Percentiles rank a stretch among this genome's conserved stretches.
Conservation (phyloP, 768 basidiomycete genomes). For the Candolleomyces aberdarensis region DNA sequence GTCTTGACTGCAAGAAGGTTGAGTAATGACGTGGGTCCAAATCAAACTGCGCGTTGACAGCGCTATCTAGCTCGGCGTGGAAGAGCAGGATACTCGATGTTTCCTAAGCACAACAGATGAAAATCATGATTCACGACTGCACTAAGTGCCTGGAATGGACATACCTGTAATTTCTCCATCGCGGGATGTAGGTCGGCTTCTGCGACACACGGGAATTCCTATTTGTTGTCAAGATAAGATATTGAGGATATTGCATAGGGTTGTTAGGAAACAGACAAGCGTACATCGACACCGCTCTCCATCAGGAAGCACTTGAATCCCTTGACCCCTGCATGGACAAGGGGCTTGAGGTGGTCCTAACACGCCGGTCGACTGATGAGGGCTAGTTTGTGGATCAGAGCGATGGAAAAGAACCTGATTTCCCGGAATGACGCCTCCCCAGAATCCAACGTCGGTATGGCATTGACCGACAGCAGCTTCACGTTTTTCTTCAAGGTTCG, state of each 20-base stretch:
- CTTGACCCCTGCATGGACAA: conserved; percentile 79
- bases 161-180: conserved; percentile 74
- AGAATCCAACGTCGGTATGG: conserved; percentile 83
- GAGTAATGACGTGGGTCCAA: conserved; percentile 56
- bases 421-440: conserved; percentile 93
- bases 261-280: conserved; percentile 27
- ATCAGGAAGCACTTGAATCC: conserved; percentile 98
- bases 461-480: conserved; percentile 70
- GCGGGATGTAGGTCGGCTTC: conserved; percentile 65
- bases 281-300: conserved; percentile 91
- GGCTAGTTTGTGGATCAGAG: not conserved
- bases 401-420: conserved; percentile 59
- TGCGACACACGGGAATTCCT: conserved; percentile 92
- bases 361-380: not conserved
- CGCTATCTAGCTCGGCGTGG: conserved; percentile 80
- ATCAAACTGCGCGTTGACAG: conserved; percentile 5
- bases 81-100: conserved; percentile 76
- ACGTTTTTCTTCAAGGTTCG: conserved; percentile 70
- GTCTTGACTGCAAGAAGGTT: conserved; percentile 86
- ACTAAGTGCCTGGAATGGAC: conserved; percentile 12
- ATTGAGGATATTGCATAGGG: conserved; percentile 4
- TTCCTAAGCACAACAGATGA: conserved; percentile 40
- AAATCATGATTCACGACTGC: not conserved
- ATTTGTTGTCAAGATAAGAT: conserved; percentile 1
- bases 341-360: conserved; percentile 70